Conservation (phyloP, 306 rosid species). For the Carpinus viminea region DNA sequence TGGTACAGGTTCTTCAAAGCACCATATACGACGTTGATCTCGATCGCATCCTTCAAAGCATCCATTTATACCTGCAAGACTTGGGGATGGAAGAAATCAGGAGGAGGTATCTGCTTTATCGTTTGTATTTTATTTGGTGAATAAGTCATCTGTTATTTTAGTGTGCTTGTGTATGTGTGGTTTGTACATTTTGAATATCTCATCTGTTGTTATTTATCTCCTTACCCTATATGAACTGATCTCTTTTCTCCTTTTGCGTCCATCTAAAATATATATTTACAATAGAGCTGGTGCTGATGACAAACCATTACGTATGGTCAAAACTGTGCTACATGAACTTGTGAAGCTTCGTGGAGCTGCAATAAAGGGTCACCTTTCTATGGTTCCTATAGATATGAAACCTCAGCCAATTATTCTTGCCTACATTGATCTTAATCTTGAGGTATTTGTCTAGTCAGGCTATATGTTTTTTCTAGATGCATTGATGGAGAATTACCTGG, state of each 20-base stretch:
- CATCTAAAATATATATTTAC: conserved; percentile 6
- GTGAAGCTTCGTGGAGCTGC: conserved; percentile 99
- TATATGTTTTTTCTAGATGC: not conserved
- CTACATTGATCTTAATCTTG: conserved; percentile 96
- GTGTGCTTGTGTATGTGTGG: not conserved
- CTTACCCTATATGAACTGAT: conserved; percentile 13
- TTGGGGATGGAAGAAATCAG: conserved; percentile 99
- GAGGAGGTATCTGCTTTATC: conserved; percentile 65
- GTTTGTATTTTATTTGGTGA: not conserved
- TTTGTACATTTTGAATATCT: not conserved
- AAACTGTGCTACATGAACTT: conserved; percentile 97
- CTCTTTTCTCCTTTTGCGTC: conserved; percentile 19
- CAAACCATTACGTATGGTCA: conserved; percentile 96
- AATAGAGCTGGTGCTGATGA: conserved; percentile 99
- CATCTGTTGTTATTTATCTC: not conserved
- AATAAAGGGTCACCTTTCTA: conserved; percentile 96
- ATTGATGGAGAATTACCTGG: not conserved
- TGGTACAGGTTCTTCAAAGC: conserved; percentile 91
- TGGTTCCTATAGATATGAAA: conserved; percentile 98
- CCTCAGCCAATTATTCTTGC: conserved; percentile 99
- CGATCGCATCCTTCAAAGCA: conserved; percentile 95
- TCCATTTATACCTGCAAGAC: conserved; percentile 94
- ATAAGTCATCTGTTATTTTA: not conserved
- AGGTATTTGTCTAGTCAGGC: conserved; percentile 48
- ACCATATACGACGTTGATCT: conserved; percentile 93